Base-by-base conservation (phyloP, 768 basidiomycete genomes). In the Termitomyces sp. region DNA sequence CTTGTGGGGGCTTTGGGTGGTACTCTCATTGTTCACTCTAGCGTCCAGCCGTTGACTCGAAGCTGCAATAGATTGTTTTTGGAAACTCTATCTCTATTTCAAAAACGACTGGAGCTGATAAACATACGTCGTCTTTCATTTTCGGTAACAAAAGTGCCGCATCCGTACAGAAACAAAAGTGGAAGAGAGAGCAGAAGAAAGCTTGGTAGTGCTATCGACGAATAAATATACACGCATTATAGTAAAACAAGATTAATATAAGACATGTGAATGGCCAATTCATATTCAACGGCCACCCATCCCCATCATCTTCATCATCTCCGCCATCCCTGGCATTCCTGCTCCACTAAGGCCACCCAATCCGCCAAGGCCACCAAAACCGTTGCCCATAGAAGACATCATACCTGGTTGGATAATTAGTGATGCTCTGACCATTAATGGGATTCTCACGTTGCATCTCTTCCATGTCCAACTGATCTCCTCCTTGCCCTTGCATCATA, bases 401-500 rank as follows among this genome's bases (percentile, higher is more conserved):
- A 92, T 91, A 51, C 87, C 89, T 92, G 33, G 12, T 18, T 2
- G 38, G 33, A 49, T 29, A 29, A 41, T 43, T 20, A 50, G 23
- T 10, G 22, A 46, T 3, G 23, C 11, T 11, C 32, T n/a, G 27
- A 29, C 12, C 9, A 23, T 47, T 18, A 45, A 39, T 7, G n/a
- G 13, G 27, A 38, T 54, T 16, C 81, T 59, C 71, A 88, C 92
- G 82, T 73, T 94, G 91, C 91, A 95, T 93, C 69, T 96, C 93
- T 56, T 91, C 89, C 89, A 96, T 90, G 65, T 94, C 93, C 50
- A 87, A 76, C 66, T 93, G 85, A 64, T 94, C 94, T 11, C 91
- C 91, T 51, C 90, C 91, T 62, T 91, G 86, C 10, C 93, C 91
- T 63, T 94, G 92, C 90, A 97, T 94, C 91, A 98, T 94, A 25